Conservation (phyloP, 345 rosid genomes). For the Brassica napus region DNA sequence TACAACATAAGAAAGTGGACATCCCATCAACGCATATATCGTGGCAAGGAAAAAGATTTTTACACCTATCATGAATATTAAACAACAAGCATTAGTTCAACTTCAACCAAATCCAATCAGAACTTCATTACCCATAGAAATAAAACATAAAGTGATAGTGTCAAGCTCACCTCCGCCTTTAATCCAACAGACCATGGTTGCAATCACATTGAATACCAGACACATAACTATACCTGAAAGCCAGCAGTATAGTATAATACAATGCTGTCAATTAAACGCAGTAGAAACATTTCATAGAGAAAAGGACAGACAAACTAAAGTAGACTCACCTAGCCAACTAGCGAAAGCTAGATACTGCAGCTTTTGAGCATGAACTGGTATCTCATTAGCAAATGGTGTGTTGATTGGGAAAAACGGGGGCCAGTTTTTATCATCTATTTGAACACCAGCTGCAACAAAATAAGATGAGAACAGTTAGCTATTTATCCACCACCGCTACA, state of each 20-base stretch:
- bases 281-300: background rate
- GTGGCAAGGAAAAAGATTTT: constrained; percentile 87
- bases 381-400: constrained; percentile 94
- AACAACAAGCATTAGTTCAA: background rate
- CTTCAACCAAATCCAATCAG: constrained; percentile 10
- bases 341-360: constrained; percentile 97
- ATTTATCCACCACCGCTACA: background rate
- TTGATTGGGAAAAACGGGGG: constrained; percentile 94
- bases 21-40: constrained; percentile 81
- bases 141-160: background rate
- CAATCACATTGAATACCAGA: constrained; percentile 78
- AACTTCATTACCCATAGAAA: background rate
- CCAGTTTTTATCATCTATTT: constrained; percentile 78
- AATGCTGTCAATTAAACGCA: constrained; percentile 1
- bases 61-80: constrained; percentile 58
- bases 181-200: constrained; percentile 85
- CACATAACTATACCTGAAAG: constrained; percentile 86
- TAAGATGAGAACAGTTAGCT: background rate
- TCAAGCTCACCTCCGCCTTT: constrained; percentile 81
- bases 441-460: constrained; percentile 67
- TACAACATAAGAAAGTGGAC: constrained; percentile 82
- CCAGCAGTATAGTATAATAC: background rate
- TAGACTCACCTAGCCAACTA: constrained; percentile 86
- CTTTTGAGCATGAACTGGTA: constrained; percentile 92
- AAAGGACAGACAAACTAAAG: background rate